Evolutionary conservation across 2,329 filamentous ascomycete species (phyloP).

Genomic region (Allantophomopsis cytisporea): DNA sequence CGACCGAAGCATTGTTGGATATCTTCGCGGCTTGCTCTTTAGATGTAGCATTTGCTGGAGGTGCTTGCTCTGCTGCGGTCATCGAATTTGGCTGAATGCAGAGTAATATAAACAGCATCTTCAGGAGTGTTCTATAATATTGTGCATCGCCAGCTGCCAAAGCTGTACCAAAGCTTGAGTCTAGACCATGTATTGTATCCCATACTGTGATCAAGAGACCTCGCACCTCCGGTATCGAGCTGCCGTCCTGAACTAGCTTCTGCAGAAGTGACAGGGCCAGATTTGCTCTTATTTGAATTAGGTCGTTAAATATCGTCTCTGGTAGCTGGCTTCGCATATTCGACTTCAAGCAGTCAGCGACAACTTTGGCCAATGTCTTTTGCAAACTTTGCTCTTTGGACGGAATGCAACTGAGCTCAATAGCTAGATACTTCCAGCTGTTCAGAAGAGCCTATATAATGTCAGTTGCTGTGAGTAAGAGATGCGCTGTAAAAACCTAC

Average conservation of each 20-base stretch:
- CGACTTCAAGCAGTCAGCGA: constrained; percentile 62
- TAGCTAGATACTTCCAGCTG: constrained; percentile 77
- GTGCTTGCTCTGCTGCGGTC: constrained; percentile 12
- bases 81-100: constrained; percentile 35
- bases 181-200: constrained; percentile 40
- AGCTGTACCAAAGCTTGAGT: constrained; percentile 43
- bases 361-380: constrained; percentile 40
- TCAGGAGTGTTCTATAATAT: constrained; percentile 76
- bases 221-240: constrained; percentile 34
- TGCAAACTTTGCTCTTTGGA: constrained; percentile 10
- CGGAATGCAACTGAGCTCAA: constrained; percentile 59
- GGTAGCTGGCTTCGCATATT: constrained; percentile 63
- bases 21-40: constrained; percentile 5
- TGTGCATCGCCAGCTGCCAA: constrained; percentile 40
- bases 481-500: constrained; percentile 31
- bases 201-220: constrained; percentile 42
- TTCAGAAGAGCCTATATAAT: constrained; percentile 56
- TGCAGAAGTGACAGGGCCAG: constrained; percentile 75
- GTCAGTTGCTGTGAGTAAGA: constrained; percentile 11
- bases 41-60: constrained; percentile 17
- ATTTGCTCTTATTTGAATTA: constrained; percentile 65
- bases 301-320: constrained; percentile 67
- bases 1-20: constrained; percentile 17
- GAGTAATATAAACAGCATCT: constrained; percentile 72
- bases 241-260: constrained; percentile 49